Conservation (phyloP, 345 rosid genomes). For the Moricandia moricandioides region DNA sequence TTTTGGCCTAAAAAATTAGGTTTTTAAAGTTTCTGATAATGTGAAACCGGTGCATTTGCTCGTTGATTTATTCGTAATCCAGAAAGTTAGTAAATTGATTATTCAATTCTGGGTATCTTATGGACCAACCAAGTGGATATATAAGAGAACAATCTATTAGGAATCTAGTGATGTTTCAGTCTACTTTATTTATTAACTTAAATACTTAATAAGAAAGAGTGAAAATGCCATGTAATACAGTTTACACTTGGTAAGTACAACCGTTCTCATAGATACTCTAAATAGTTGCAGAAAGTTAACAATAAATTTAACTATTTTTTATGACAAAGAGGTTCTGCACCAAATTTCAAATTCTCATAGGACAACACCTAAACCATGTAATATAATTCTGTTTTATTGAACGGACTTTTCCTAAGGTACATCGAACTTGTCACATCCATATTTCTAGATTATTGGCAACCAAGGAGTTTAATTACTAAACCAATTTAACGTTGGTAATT, state of each 20-base stretch:
- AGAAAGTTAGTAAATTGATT: conserved; percentile 10
- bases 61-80: conserved; percentile 17
- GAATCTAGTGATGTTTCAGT: conserved; percentile 32
- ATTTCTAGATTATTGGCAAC: too few relatives aligned
- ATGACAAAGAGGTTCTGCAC: neutral
- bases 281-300: neutral
- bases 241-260: neutral
- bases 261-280: neutral
- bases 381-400: too few relatives aligned
- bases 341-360: too few relatives aligned
- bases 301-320: neutral
- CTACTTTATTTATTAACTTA: conserved; percentile 20
- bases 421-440: too few relatives aligned
- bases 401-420: too few relatives aligned
- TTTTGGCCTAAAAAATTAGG: too few relatives aligned
- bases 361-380: too few relatives aligned
- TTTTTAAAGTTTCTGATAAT: neutral
- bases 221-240: neutral
- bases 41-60: conserved; percentile 31
- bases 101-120: conserved; percentile 5
- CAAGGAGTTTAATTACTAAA: too few relatives aligned
- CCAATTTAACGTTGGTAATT: neutral
- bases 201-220: neutral
- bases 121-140: conserved; percentile 27
- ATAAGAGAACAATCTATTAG: conserved; percentile 15